Evolutionary conservation across 768 basidiomycete species (phyloP).

Genomic region (Russula griseocarnosa): DNA sequence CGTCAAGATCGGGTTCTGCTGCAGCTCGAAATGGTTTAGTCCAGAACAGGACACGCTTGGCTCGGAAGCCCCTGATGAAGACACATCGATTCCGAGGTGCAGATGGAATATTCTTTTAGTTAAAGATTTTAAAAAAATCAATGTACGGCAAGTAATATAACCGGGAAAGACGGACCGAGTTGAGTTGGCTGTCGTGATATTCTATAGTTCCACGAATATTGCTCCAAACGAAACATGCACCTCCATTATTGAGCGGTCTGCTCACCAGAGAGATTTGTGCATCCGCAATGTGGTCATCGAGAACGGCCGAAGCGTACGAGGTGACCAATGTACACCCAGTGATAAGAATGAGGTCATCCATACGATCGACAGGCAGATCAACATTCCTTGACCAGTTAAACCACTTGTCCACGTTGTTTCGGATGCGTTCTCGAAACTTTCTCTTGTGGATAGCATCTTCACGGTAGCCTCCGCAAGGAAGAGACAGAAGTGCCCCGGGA

Average conservation of each 20-base stretch:
- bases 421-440: constrained; percentile 1
- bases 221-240: not conserved
- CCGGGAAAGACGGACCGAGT: not conserved
- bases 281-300: not conserved
- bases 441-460: not conserved
- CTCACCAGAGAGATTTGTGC: not conserved
- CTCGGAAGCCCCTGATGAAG: constrained; percentile 19
- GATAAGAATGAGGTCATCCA: constrained; percentile 3
- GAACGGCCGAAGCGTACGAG: constrained; percentile 3
- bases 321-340: constrained; percentile 9
- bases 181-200: not conserved
- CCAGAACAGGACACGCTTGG: constrained; percentile 8
- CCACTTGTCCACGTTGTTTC: not conserved
- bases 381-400: not conserved
- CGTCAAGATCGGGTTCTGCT: constrained; percentile 9
- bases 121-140: not conserved
- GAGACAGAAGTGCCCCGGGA: not conserved
- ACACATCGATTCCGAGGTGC: constrained; percentile 9
- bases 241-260: not conserved
- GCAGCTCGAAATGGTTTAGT: not conserved
- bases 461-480: not conserved
- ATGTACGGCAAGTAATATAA: not conserved
- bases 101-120: too few species aligned
- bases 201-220: not conserved
- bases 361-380: not conserved